Evolutionary conservation across 768 basidiomycete genomes (phyloP).

Genomic region (Agrocybe pediades): DNA sequence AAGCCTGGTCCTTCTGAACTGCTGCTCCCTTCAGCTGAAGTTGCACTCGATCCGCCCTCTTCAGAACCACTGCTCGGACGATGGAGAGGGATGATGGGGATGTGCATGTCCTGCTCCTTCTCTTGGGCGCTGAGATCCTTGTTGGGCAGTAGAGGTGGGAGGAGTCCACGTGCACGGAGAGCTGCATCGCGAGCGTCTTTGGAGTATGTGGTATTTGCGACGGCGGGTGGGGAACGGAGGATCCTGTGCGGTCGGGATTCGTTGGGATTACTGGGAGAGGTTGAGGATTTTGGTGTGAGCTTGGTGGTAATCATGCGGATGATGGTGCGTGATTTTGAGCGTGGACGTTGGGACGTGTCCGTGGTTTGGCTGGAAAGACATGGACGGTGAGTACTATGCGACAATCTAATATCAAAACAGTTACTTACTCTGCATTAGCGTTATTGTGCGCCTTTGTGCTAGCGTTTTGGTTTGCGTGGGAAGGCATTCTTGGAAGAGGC

Average conservation of each 20-base stretch:
- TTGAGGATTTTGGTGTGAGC: slow-evolving; percentile 21
- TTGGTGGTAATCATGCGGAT: slow-evolving; percentile 35
- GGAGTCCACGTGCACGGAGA: slow-evolving; percentile 59
- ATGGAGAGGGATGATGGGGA: slow-evolving; percentile 43
- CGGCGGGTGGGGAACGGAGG: slow-evolving; percentile 16
- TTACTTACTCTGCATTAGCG: too few species aligned
- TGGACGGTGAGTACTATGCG: too few species aligned
- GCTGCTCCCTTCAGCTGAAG: not conserved
- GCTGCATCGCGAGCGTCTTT: slow-evolving; percentile 54
- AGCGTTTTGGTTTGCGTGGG: too few species aligned
- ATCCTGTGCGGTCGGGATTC: not conserved
- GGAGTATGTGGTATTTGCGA: slow-evolving; percentile 23
- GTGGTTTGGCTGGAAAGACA: not conserved
- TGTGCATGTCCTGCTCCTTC: slow-evolving; percentile 33
- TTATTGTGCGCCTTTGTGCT: too few species aligned
- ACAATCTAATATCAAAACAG: too few species aligned
- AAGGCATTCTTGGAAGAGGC: not conserved
- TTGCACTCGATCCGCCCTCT: not conserved
- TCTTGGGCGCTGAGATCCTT: slow-evolving; percentile 46
- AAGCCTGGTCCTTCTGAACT: not conserved
- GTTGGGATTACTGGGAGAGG: not conserved
- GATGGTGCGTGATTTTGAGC: slow-evolving; percentile 31
- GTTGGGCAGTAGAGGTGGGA: slow-evolving; percentile 46
- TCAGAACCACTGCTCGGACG: slow-evolving; percentile 12
- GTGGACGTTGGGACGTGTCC: slow-evolving; percentile 15